Evolutionary conservation across 768 basidiomycete genomes (phyloP).

Genomic region (Cystobasidium ongulense): DNA sequence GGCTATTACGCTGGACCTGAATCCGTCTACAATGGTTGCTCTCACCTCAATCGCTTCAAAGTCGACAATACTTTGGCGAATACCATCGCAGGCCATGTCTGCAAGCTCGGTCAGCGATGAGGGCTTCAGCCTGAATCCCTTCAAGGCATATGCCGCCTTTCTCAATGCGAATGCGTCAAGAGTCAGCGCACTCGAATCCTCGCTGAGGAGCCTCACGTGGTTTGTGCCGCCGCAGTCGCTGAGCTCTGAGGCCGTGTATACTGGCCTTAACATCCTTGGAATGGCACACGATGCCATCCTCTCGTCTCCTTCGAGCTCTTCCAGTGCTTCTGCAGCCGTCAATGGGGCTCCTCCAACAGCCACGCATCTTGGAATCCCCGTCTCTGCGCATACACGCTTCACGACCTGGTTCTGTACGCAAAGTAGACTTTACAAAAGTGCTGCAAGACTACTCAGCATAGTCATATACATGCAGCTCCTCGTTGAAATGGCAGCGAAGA

Average conservation of each 20-base stretch:
- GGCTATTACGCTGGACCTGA: not conserved
- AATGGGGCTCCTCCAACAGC: conserved; percentile 38
- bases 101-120: not conserved
- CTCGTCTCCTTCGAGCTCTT: conserved; percentile 44
- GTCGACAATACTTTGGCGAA: not conserved
- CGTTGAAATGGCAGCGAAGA: conserved; percentile 75
- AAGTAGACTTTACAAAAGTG: conserved; percentile 63
- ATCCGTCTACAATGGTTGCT: not conserved
- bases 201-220: conserved; percentile 84
- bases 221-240: conserved; percentile 56
- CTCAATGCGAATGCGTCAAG: conserved; percentile 67
- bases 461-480: conserved; percentile 73
- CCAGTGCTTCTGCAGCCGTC: conserved; percentile 52
- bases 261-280: conserved; percentile 75
- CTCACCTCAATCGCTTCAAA: not conserved
- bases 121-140: not conserved
- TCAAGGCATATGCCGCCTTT: conserved; percentile 17
- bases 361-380: conserved; percentile 40
- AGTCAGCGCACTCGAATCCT: conserved; percentile 78
- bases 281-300: conserved; percentile 95
- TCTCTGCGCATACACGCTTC: conserved; percentile 69
- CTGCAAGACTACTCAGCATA: conserved; percentile 51
- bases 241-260: conserved; percentile 80
- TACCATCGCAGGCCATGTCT: not conserved
- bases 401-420: conserved; percentile 77